Evolutionary conservation across 257 asterid species (phyloP), one percentile per base, ranked within the genome.

Genomic region (Petunia axillaris): DNA sequence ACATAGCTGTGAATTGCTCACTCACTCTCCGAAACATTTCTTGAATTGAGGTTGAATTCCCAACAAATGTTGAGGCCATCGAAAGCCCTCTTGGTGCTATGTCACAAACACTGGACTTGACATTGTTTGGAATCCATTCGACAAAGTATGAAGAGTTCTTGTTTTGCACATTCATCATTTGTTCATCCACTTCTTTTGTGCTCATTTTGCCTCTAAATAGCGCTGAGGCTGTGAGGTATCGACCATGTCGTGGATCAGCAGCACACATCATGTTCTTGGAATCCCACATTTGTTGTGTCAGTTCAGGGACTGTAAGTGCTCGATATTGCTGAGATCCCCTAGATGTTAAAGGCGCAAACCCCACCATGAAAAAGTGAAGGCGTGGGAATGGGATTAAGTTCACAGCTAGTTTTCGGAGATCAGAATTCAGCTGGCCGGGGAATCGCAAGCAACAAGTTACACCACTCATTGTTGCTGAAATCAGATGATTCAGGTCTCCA

Each of bases 221-320:
- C 6, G 86, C 86, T 55, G 86, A 83, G 8, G 86, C 86, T 1
- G 83, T 83, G 39, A 83, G 86, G 16, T 83, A 83, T 5, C 83
- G 81, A 37, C 86, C 83, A 4, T 83, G 86, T 25, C 83, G 37
- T 1, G 86, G 86, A 75, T 83, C 83, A 64, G 86, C 86, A n/a
- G 86, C 86, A 10, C 86, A 83, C 86, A 83, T 83, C 86, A 83
- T 83, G 71, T 83, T 83, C 79, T 83, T 83, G 38, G 86, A 67
- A 62, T 83, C 81, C 86, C 86, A 83, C 83, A 83, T 83, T 57
- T 83, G 86, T 73, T 83, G 86, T 5, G 86, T 74, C 36, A 83
- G 86, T 71, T 83, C 86, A 13, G 86, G 86, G 44, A 83, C 86
- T 0, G 83, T 79, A 40, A 83, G 83, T 16, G 83, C 68, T 37